Conservation (phyloP, 2,329 filamentous ascomycete species). For the Trichoderma sp. region DNA sequence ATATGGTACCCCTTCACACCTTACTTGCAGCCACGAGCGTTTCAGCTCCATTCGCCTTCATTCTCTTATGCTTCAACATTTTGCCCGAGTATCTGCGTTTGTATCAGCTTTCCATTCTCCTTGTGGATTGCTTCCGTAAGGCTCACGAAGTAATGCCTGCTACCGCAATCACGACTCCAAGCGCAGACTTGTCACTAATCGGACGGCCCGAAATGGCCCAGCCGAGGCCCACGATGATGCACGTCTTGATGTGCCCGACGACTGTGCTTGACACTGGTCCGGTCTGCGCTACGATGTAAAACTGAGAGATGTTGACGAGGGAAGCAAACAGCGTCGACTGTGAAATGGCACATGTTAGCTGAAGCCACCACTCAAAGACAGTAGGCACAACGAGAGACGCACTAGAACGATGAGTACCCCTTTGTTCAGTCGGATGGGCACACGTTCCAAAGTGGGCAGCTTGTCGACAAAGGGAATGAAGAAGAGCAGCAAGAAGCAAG, state of each 20-base stretch:
- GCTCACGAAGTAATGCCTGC: constrained; percentile 60
- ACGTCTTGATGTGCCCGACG: constrained; percentile 67
- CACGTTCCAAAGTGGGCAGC: constrained; percentile 50
- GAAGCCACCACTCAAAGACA: not conserved
- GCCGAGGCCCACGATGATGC: constrained; percentile 64
- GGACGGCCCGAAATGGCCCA: constrained; percentile 61
- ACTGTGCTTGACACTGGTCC: constrained; percentile 67
- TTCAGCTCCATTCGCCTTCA: not conserved
- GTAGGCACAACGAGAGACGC: constrained; percentile 33
- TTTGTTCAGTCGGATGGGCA: not conserved
- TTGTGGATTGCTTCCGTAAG: too few species aligned
- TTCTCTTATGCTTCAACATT: constrained; percentile 50
- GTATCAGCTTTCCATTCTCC: constrained; percentile 13
- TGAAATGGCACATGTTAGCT: constrained; percentile 51
- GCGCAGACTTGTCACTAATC: constrained; percentile 56
- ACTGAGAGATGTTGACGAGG: constrained; percentile 66
- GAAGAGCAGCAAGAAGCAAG: constrained; percentile 64
- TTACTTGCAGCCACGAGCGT: not conserved
- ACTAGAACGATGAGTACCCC: constrained; percentile 45
- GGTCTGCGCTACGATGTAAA: constrained; percentile 63
- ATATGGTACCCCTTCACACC: not conserved
- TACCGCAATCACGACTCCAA: constrained; percentile 59
- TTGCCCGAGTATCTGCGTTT: constrained; percentile 49
- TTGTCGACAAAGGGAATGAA: constrained; percentile 67
- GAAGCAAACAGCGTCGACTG: constrained; percentile 67